Evolutionary conservation across 1,284 basidiomycete species (phyloP), one percentile per base, ranked within the genome.

Genomic region (Malassezia psittaci): DNA sequence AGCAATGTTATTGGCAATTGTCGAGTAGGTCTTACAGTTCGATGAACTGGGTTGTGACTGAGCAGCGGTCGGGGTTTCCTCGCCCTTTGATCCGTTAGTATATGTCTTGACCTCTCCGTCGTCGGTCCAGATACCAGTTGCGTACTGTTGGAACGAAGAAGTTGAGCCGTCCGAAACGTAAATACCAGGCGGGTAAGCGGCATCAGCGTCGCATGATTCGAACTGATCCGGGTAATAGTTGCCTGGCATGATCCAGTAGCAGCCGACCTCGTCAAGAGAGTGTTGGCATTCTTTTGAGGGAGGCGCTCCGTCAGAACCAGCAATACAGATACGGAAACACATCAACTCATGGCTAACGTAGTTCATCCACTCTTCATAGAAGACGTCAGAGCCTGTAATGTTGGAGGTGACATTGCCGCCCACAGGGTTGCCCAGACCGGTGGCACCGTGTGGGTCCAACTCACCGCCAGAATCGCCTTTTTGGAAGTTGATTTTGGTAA

Each of bases 391-490:
- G 29, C 79, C 79, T 9, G 77, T 76, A 21, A 77, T 71, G 70
- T 79, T 79, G 53, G 77, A 76, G 39, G 79, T 79, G 48, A 80
- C 79, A 64, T 79, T 79, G 35, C 79, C 79, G 46, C 79, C 79
- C 48, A 78, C 67, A 45, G 79, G 79, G 76, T 80, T 80, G 44
- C 79, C 79, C 59, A 61, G 63, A 71, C 63, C 61, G 39, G 67
- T 71, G 19, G 69, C 67, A 43, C 72, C 72, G 68, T 74, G 72
- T 0, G 72, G 72, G 66, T 74, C 72, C 33, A 74, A 68, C 55
- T 74, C 72, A 48, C 72, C 72, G 11, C 72, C 72, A 39, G 62
- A 54, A 56, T 74, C 72, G 24, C 57, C 60, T 3, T 54, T 42
- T 52, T 60, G 45, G 44, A 74, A 59, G 48, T 61, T 61, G 48